These are phyloP conservation scores for Melanomma pulvis-pyrius DNA, from an alignment of 495 filamentous ascomycete species.

Conservation along the genomic window DNA sequence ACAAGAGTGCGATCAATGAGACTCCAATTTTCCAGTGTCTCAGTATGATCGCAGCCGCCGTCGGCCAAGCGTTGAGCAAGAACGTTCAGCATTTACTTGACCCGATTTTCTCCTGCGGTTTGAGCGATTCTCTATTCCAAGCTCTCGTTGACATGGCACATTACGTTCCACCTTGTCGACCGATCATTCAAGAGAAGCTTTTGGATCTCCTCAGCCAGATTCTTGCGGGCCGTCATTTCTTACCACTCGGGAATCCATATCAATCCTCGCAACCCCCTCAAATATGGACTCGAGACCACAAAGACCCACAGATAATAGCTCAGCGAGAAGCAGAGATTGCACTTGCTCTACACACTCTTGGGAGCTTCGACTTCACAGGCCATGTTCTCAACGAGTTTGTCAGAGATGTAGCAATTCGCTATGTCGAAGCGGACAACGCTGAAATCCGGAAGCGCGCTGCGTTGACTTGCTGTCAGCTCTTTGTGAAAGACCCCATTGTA, in stretches of 20 bases:
- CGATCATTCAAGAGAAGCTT: conserved; percentile 87
- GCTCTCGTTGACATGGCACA: conserved; percentile 97
- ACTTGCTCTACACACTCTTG: conserved; percentile 86
- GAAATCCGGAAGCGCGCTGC: conserved; percentile 94
- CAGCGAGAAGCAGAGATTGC: conserved; percentile 88
- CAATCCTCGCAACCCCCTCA: conserved; percentile 60
- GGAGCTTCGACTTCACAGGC: conserved; percentile 94
- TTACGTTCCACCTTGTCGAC: conserved; percentile 93
- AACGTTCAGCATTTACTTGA: conserved; percentile 96
- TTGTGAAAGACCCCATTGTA: conserved; percentile 93
- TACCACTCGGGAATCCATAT: conserved; percentile 86
- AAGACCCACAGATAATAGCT: conserved; percentile 68
- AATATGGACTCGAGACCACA: conserved; percentile 82
- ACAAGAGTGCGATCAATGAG: conserved; percentile 61
- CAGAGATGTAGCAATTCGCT: conserved; percentile 95
- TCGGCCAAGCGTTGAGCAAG: conserved; percentile 94
- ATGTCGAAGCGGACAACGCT: conserved; percentile 91
- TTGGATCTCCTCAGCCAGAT: conserved; percentile 94
- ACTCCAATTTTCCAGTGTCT: conserved; percentile 97
- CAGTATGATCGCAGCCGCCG: conserved; percentile 90
- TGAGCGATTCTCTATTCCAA: conserved; percentile 89
- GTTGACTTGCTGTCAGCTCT: conserved; percentile 95
- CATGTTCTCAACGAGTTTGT: conserved; percentile 98
- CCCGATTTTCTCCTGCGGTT: conserved; percentile 93
- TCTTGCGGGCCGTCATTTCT: conserved; percentile 87